Conservation (phyloP, 1,139 yeast species). For the Chernovozyma sophiae-reginae region DNA sequence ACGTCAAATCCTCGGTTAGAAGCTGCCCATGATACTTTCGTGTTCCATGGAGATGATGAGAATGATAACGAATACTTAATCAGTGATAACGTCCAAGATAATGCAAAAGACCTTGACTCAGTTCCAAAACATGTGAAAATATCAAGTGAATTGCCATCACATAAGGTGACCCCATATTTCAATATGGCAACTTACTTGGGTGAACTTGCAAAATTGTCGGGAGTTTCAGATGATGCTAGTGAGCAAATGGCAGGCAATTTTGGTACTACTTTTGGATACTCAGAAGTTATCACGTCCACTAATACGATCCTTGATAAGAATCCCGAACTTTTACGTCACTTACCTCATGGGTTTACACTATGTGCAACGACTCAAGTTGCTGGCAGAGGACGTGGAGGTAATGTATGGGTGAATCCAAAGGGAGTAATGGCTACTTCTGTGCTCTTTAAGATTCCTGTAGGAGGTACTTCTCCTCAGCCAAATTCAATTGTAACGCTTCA, state of each 20-base stretch:
- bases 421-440: slow-evolving; percentile 87
- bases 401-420: slow-evolving; percentile 90
- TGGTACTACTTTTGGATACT: slow-evolving; percentile 68
- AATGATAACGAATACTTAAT: slow-evolving; percentile 17
- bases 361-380: slow-evolving; percentile 81
- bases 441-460: slow-evolving; percentile 57
- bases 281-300: slow-evolving; percentile 90
- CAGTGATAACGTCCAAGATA: slow-evolving; percentile 19
- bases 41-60: slow-evolving; percentile 33
- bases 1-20: slow-evolving; percentile 34
- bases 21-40: slow-evolving; percentile 53
- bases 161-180: slow-evolving; percentile 65
- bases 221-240: slow-evolving; percentile 15
- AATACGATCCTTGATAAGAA: slow-evolving; percentile 74
- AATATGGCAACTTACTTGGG: slow-evolving; percentile 55
- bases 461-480: slow-evolving; percentile 14
- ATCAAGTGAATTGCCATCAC: slow-evolving; percentile 41
- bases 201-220: slow-evolving; percentile 32
- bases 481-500: slow-evolving; percentile 71
- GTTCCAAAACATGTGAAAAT: slow-evolving; percentile 51
- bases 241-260: slow-evolving; percentile 27
- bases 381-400: slow-evolving; percentile 94
- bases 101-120: slow-evolving; percentile 48
- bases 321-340: slow-evolving; percentile 46
- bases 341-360: slow-evolving; percentile 72